Evolutionary conservation across 441 rosid species (phyloP).

Genomic region (Populus hybrid): DNA sequence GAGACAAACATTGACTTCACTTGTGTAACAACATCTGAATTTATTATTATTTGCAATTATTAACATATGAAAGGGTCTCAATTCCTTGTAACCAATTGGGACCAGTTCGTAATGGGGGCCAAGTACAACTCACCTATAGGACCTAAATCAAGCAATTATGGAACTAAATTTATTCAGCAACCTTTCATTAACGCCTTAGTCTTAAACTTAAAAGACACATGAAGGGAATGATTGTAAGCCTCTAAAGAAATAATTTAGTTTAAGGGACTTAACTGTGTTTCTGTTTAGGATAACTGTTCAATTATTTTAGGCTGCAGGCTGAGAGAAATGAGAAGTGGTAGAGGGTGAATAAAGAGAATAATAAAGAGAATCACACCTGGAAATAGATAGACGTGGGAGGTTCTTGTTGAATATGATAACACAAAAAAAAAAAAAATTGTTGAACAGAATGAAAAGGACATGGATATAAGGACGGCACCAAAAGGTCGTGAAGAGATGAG

Average conservation of each 20-base stretch:
- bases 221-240: slow-evolving; percentile 3
- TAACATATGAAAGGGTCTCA: slow-evolving; percentile 5
- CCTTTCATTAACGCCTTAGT: slow-evolving; percentile 9
- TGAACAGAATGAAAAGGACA: slow-evolving; percentile 3
- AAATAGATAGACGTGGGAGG: slow-evolving; percentile 28
- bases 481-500: slow-evolving; percentile 14
- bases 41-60: slow-evolving; percentile 23
- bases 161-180: slow-evolving; percentile 12
- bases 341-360: too few species aligned
- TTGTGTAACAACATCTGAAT: slow-evolving; percentile 22
- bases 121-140: slow-evolving; percentile 41
- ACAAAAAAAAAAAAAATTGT: background rate
- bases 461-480: slow-evolving; percentile 6
- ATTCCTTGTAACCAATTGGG: slow-evolving; percentile 19
- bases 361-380: slow-evolving; percentile 29
- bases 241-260: background rate
- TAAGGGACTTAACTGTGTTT: background rate
- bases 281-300: slow-evolving; percentile 13
- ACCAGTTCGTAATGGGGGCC: slow-evolving; percentile 22
- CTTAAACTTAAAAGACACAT: slow-evolving; percentile 4
- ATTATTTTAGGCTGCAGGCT: slow-evolving; percentile 2
- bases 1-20: slow-evolving; percentile 26
- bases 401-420: too few species aligned
- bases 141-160: slow-evolving; percentile 22
- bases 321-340: slow-evolving; percentile 19